phyloP scores from a whole-genome alignment of 345 rosid genomes.

The Kernera saxatilis region DNA sequence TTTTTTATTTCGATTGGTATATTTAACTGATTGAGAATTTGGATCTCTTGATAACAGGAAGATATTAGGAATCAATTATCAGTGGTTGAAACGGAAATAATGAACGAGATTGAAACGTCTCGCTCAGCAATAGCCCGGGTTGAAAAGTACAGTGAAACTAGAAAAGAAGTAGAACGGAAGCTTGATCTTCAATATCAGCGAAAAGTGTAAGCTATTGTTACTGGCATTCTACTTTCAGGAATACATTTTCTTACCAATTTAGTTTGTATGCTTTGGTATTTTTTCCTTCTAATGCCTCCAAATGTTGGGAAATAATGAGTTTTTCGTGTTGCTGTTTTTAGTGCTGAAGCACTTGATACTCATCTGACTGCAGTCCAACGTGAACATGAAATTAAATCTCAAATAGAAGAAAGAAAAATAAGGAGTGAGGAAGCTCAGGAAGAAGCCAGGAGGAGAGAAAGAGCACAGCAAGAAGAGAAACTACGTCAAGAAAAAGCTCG shows the following conservation, averaged over 20 bases:
- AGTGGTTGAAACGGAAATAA: conserved; percentile 50
- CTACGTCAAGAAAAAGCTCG: conserved; percentile 73
- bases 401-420: conserved; percentile 82
- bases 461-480: conserved; percentile 73
- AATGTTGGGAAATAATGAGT: neutral
- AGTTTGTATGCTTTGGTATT: neutral
- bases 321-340: conserved; percentile 27
- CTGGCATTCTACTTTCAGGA: neutral
- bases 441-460: conserved; percentile 84
- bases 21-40: neutral
- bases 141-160: conserved; percentile 55
- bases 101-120: conserved; percentile 45
- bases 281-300: neutral
- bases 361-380: conserved; percentile 82
- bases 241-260: neutral
- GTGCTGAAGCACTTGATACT: conserved; percentile 93
- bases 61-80: conserved; percentile 67
- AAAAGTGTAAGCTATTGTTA: conserved; percentile 50
- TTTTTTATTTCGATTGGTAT: neutral
- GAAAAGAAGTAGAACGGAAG: conserved; percentile 71
- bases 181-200: conserved; percentile 81
- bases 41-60: conserved; percentile 45
- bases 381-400: conserved; percentile 76
- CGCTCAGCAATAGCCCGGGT: conserved; percentile 48
- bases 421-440: conserved; percentile 82